Base-by-base conservation (phyloP, 1,139 yeast genomes). In the Kurtzmaniella quercitrusa region DNA sequence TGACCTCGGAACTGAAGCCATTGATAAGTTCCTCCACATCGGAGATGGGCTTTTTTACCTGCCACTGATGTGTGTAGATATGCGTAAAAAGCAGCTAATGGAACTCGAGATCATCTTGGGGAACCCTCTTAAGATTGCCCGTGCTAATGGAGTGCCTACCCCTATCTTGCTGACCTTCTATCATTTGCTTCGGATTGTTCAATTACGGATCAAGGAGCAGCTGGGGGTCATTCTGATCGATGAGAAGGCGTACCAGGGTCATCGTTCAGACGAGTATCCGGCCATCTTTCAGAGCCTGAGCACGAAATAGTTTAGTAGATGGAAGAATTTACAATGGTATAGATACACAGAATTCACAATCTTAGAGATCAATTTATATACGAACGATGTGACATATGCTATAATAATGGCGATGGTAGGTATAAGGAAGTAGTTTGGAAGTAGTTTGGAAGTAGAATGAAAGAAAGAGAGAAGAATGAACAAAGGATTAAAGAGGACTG, bases 21-120 rank as follows among this genome's bases (percentile, higher is more conserved):
- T 74, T 45, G 74, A 78, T 17, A 60, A 55, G 46, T 79, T 79
- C 73, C 61, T 79, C 43, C 76, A 75, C 53, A 69, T 79, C 37
- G 85, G 84, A 47, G 85, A 81, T 52, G 87, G 86, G 3, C 63
- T 72, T 27, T 81, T 79, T 65, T 84, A 82, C 57, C 65, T 75
- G 34, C 93, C 93, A 1, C 82, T 90, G 16, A 85, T 84, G 90
- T 73, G 80, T 51, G 81, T 85, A 12, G 95, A 85, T 59, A 69
- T 75, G 25, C 74, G 85, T 46, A 83, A 84, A 60, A 80, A 81
- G 17, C 85, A 84, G 54, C 81, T 82, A 46, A 73, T 85, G 56
- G 95, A 87, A 60, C 64, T 82, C 43, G 90, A 85, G 55, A 80
- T 79, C 18, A 81, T 87, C 48, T 65, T 85, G 43, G 91, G 93